Evolutionary conservation across 2,329 filamentous ascomycete genomes (phyloP).

Genomic region (Beauveria asiatica): DNA sequence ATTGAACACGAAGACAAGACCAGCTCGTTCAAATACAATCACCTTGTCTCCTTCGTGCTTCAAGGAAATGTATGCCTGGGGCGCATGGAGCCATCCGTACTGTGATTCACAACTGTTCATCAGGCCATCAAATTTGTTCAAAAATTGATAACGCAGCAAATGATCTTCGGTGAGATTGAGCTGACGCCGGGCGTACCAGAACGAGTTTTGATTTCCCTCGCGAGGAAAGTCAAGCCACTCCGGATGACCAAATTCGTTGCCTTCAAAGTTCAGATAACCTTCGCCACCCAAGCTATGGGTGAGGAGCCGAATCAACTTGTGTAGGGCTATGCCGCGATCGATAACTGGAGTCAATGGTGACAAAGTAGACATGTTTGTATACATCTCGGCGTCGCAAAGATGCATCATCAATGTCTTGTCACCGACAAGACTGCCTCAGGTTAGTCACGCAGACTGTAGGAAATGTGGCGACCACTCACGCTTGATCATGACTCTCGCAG

Average conservation of each 20-base stretch:
- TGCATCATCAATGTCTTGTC: conserved; percentile 98
- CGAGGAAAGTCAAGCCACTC: conserved; percentile 99
- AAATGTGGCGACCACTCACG: conserved; percentile 48
- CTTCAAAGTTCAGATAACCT: conserved; percentile 97
- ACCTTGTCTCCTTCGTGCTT: conserved; percentile 95
- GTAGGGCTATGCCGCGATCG: conserved; percentile 80
- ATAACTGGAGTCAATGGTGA: conserved; percentile 81
- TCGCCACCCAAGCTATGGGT: conserved; percentile 90
- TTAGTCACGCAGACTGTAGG: conserved; percentile 17
- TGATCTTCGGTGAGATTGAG: conserved; percentile 84
- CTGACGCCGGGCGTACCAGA: conserved; percentile 89
- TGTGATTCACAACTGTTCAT: conserved; percentile 87
- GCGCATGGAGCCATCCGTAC: conserved; percentile 80
- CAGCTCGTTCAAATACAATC: conserved; percentile 87
- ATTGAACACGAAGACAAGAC: conserved; percentile 91
- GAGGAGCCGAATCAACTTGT: conserved; percentile 95
- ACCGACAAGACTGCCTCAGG: conserved; percentile 64
- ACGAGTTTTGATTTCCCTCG: conserved; percentile 84
- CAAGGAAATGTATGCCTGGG: conserved; percentile 84
- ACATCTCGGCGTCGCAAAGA: conserved; percentile 93
- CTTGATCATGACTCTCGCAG: conserved; percentile 94
- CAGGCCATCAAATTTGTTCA: conserved; percentile 86
- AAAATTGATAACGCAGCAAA: conserved; percentile 77
- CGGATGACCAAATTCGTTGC: conserved; percentile 96
- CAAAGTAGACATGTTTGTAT: conserved; percentile 91